Percentiles rank a stretch among this genome's conserved stretches.
phyloP scores from a whole-genome alignment of 768 basidiomycete genomes.

The Russula sp. region DNA sequence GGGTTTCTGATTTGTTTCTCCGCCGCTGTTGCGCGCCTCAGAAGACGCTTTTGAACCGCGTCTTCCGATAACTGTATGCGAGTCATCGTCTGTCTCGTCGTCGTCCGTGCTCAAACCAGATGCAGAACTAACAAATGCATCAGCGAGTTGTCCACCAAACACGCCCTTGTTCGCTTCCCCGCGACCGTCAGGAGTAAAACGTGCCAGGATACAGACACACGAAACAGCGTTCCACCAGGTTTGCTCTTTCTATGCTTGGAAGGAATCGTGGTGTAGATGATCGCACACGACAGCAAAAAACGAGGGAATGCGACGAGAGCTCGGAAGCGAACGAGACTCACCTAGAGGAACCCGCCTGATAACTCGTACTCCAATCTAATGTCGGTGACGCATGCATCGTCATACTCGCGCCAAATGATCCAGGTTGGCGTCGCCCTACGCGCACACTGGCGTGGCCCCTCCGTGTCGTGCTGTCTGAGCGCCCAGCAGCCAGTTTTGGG shows the following conservation, averaged over 20 bases:
- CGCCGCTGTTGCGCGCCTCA: constrained; percentile 14
- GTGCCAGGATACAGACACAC: not conserved
- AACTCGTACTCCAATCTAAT: constrained; percentile 80
- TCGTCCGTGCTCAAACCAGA: constrained; percentile 53
- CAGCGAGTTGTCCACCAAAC: not conserved
- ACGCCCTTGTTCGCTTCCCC: not conserved
- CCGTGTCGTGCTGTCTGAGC: constrained; percentile 47
- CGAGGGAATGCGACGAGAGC: not conserved
- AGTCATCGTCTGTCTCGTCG: constrained; percentile 56
- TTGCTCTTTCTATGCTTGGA: not conserved
- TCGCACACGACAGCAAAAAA: not conserved
- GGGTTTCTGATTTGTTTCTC: constrained; percentile 7
- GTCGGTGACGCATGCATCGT: constrained; percentile 35
- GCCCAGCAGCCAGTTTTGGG: constrained; percentile 50
- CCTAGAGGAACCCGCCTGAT: constrained; percentile 84
- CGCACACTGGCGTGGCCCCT: constrained; percentile 39
- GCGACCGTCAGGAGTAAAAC: not conserved
- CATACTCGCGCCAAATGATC: constrained; percentile 31
- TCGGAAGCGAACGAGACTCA: constrained; percentile 36
- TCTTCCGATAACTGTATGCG: constrained; percentile 21
- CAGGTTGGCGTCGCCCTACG: constrained; percentile 37
- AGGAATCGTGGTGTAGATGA: not conserved
- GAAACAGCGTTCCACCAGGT: not conserved
- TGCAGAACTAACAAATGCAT: constrained; percentile 42
- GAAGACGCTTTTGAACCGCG: constrained; percentile 11